Percentiles rank a stretch among this genome's conserved stretches.
Conservation (phyloP, 192 early-diverging fungal genomes). For the Dispira parvispora region DNA sequence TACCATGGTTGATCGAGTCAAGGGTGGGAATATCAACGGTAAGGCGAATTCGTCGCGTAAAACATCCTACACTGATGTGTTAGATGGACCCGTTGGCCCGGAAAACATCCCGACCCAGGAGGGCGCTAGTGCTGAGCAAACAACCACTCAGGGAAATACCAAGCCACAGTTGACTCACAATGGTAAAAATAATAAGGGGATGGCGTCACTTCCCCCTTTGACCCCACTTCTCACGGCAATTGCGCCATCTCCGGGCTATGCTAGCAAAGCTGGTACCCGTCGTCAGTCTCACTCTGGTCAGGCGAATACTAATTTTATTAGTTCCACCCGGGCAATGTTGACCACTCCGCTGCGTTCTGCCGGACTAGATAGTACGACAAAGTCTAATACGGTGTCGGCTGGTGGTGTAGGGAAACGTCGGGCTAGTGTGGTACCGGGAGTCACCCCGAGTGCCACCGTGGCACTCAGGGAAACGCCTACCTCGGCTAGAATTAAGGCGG, state of each 20-base stretch:
- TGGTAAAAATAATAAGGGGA: background rate
- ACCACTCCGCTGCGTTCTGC: background rate
- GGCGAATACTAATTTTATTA: background rate
- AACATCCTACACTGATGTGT: background rate
- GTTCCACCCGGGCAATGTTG: background rate
- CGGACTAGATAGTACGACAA: background rate
- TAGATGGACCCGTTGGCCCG: background rate
- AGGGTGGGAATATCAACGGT: background rate
- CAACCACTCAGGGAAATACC: background rate
- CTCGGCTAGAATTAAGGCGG: background rate
- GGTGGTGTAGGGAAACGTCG: background rate
- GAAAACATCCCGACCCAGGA: background rate
- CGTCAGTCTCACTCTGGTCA: background rate
- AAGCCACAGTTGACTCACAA: background rate
- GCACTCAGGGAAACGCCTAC: background rate
- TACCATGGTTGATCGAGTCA: background rate
- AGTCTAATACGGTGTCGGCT: background rate
- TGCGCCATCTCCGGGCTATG: background rate
- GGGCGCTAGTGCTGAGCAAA: background rate
- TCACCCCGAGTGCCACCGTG: background rate
- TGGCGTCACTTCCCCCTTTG: background rate
- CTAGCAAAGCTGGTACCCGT: background rate
- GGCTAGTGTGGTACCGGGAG: background rate
- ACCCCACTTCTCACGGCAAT: background rate
- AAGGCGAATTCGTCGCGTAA: background rate